phyloP scores from a whole-genome alignment of 495 filamentous ascomycete species.

The Penicillium coffeae region DNA sequence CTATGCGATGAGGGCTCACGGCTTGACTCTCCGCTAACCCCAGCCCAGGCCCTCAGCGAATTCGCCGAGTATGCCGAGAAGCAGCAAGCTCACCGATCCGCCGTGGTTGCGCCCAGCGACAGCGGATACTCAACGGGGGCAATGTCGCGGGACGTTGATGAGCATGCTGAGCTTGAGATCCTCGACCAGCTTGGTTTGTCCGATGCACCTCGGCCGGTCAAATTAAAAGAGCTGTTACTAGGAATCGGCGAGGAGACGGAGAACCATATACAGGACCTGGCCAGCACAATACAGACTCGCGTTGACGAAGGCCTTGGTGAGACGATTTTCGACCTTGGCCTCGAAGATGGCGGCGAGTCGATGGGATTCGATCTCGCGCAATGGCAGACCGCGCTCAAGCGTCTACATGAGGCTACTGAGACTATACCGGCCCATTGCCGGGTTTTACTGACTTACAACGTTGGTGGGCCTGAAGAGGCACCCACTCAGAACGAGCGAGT shows the following conservation, averaged over 20 bases:
- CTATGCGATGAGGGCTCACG: neutral
- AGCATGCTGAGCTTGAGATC: slow-evolving; percentile 89
- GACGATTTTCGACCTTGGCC: slow-evolving; percentile 84
- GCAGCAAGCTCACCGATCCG: slow-evolving; percentile 71
- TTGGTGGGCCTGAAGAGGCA: slow-evolving; percentile 74
- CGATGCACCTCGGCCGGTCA: slow-evolving; percentile 64
- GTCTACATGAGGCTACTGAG: slow-evolving; percentile 62
- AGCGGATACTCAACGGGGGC: slow-evolving; percentile 41
- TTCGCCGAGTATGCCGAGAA: slow-evolving; percentile 98
- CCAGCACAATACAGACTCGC: slow-evolving; percentile 57
- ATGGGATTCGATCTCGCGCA: slow-evolving; percentile 78
- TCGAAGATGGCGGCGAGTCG: slow-evolving; percentile 88
- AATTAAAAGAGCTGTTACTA: slow-evolving; percentile 74
- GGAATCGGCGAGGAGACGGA: slow-evolving; percentile 56
- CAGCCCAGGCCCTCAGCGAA: slow-evolving; percentile 76
- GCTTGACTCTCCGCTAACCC: slow-evolving; percentile 4
- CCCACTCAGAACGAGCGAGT: slow-evolving; percentile 58
- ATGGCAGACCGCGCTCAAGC: slow-evolving; percentile 70
- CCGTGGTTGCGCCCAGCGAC: slow-evolving; percentile 35
- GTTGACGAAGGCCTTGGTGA: slow-evolving; percentile 87
- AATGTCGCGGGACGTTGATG: slow-evolving; percentile 48
- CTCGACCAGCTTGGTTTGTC: slow-evolving; percentile 80
- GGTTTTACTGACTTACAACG: slow-evolving; percentile 81
- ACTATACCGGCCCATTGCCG: slow-evolving; percentile 68
- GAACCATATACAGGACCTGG: slow-evolving; percentile 57